phyloP scores from a whole-genome alignment of 139 green algal species.

The Marvania coccoides region DNA sequence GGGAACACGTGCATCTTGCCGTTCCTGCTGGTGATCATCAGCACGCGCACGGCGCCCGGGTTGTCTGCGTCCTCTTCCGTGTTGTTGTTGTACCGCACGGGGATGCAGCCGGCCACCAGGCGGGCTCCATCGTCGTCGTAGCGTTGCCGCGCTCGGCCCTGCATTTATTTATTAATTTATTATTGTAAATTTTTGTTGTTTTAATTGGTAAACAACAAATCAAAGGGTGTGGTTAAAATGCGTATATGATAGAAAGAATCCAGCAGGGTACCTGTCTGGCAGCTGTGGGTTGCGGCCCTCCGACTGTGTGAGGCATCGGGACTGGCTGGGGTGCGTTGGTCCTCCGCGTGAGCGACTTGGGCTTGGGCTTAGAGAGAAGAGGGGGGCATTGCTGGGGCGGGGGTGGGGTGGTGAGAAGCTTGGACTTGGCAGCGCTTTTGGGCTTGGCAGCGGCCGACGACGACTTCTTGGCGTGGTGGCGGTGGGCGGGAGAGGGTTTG shows the following conservation, averaged over 20 bases:
- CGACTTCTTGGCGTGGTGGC: too few relatives aligned
- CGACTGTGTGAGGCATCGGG: conserved; percentile 4
- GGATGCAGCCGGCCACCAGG: conserved; percentile 64
- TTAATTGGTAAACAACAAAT: too few relatives aligned
- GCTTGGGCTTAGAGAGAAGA: background rate
- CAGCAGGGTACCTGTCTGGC: too few relatives aligned
- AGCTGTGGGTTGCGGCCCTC: background rate
- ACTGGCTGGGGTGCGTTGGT: background rate
- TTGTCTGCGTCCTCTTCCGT: conserved; percentile 1
- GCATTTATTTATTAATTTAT: too few relatives aligned
- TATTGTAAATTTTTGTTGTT: too few relatives aligned
- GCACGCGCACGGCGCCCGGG: conserved; percentile 38
- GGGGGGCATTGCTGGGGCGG: background rate
- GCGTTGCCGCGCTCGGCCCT: background rate
- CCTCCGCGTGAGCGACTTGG: background rate
- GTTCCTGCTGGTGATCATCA: conserved; percentile 66
- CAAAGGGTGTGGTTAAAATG: too few relatives aligned
- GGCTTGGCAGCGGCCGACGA: too few relatives aligned
- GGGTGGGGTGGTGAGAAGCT: too few relatives aligned
- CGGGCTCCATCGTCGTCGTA: background rate
- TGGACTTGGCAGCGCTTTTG: too few relatives aligned
- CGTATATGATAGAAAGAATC: too few relatives aligned
- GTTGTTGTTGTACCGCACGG: conserved; percentile 40
- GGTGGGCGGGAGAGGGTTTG: too few relatives aligned
- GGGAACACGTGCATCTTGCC: conserved; percentile 75